These are phyloP conservation scores for Colletotrichum tabaci DNA, from an alignment of 2,329 filamentous ascomycete species.

Conservation along the genomic window DNA sequence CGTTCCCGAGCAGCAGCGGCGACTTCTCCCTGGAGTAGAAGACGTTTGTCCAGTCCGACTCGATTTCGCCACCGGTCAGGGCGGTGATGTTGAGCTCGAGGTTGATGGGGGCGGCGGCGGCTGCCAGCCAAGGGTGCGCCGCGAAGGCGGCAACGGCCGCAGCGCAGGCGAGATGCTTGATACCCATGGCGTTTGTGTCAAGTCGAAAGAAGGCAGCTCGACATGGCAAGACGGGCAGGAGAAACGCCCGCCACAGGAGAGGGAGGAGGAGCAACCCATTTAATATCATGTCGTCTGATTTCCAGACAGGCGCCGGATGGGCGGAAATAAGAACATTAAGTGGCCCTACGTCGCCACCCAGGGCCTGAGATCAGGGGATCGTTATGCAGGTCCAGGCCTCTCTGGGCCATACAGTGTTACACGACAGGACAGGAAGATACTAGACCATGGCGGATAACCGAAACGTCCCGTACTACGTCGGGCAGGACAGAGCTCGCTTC, in stretches of 20 bases:
- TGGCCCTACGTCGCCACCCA: slow-evolving; percentile 5
- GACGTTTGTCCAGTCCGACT: slow-evolving; percentile 59
- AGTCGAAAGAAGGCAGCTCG: slow-evolving; percentile 20
- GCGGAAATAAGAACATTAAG: neutral
- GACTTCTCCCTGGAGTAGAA: slow-evolving; percentile 55
- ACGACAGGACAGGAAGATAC: neutral
- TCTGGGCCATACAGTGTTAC: neutral
- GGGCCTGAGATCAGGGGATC: neutral
- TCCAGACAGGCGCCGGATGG: neutral
- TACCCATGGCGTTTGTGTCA: slow-evolving; percentile 28
- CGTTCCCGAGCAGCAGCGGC: slow-evolving; percentile 61
- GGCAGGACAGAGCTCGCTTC: neutral
- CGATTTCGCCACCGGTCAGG: slow-evolving; percentile 52
- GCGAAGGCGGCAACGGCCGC: slow-evolving; percentile 31
- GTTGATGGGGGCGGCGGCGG: slow-evolving; percentile 13
- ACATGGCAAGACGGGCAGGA: slow-evolving; percentile 28
- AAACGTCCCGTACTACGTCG: slow-evolving; percentile 1
- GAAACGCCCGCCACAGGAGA: neutral
- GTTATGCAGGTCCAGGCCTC: slow-evolving; percentile 22
- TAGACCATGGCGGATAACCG: slow-evolving; percentile 18
- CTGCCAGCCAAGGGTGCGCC: slow-evolving; percentile 26
- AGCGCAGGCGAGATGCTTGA: slow-evolving; percentile 32
- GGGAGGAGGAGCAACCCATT: slow-evolving; percentile 21
- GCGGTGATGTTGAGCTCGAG: slow-evolving; percentile 51
- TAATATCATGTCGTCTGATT: slow-evolving; percentile 32